Base-by-base conservation (phyloP, 257 asterid genomes). In the Ilex aquifolium region DNA sequence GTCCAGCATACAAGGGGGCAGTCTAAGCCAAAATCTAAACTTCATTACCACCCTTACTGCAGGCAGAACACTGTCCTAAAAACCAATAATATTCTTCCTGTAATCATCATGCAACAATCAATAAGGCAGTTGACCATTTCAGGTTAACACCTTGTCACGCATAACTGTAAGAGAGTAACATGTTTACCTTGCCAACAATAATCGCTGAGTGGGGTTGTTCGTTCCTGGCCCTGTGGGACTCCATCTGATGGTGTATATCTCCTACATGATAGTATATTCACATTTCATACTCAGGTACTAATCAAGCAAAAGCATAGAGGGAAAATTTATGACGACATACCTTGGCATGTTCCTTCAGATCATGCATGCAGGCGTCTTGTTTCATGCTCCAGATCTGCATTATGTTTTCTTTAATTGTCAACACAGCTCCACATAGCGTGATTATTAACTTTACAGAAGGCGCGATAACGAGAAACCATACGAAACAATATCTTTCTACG, bases 171-270 rank as follows among this genome's bases (percentile, higher is more conserved):
- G 54, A 31, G 44, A 12, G 55, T 62, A 64, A 15, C 48, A 59
- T 53, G 56, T 21, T 72, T 65, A 92, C 99, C 99, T 92, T 53
- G 97, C 99, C 71, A 92, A 79, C 76, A 92, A 71, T 79, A 85
- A 70, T 61, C 81, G 82, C 68, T 74, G 82, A 76, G 83, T 92
- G 31, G 99, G 96, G 72, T 92, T 87, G 87, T 72, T 82, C 64
- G 98, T 80, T 59, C 95, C 93, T 29, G 89, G 80, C 42, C 99
- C 99, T 30, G 94, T 80, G 56, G 99, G 99, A 79, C 99, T 92
- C 99, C 99, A 92, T 82, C 95, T 77, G 68, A 92, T 90, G 2
- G 99, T 89, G 77, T 87, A 92, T 74, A 92, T 89, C 80, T 92
- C 99, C 99, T 92, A 75, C 60, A 80, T 57, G 70, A 65, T 39